Conservation (phyloP, 371 early-diverging fungal species). For the Mucor irregularis region DNA sequence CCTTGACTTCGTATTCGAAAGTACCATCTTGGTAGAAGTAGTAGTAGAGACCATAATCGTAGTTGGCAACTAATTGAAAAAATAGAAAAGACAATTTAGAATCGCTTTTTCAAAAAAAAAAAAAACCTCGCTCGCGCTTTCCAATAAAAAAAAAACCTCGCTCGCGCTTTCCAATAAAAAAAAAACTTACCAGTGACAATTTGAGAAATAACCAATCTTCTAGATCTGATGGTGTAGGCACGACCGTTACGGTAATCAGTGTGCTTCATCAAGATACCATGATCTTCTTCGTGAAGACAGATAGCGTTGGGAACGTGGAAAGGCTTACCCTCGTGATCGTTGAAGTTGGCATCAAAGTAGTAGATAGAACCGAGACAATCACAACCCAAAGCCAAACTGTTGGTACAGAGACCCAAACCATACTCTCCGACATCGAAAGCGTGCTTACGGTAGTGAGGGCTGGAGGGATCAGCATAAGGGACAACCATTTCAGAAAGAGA, state of each 20-base stretch:
- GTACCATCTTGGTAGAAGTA: slow-evolving; percentile 61
- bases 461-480: slow-evolving; percentile 53
- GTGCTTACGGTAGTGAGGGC: slow-evolving; percentile 49
- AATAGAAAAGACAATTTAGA: background rate
- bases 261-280: slow-evolving; percentile 56
- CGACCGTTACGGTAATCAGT: slow-evolving; percentile 54
- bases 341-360: slow-evolving; percentile 56
- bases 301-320: slow-evolving; percentile 52
- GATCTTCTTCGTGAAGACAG: slow-evolving; percentile 58
- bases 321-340: slow-evolving; percentile 51
- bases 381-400: slow-evolving; percentile 50
- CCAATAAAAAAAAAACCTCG: slow-evolving; percentile 7
- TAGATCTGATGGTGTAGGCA: slow-evolving; percentile 51
- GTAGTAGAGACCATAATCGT: slow-evolving; percentile 59
- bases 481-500: slow-evolving; percentile 60
- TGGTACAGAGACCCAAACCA: slow-evolving; percentile 54
- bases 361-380: slow-evolving; percentile 59
- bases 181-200: slow-evolving; percentile 48
- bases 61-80: slow-evolving; percentile 44
- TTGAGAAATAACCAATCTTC: slow-evolving; percentile 53
- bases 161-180: slow-evolving; percentile 1
- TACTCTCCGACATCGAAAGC: slow-evolving; percentile 60
- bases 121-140: too few relatives aligned
- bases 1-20: slow-evolving; percentile 59
- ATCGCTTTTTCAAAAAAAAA: too few relatives aligned